phyloP scores from a whole-genome alignment of 2,329 filamentous ascomycete genomes.

The Phialophora chinensis region DNA sequence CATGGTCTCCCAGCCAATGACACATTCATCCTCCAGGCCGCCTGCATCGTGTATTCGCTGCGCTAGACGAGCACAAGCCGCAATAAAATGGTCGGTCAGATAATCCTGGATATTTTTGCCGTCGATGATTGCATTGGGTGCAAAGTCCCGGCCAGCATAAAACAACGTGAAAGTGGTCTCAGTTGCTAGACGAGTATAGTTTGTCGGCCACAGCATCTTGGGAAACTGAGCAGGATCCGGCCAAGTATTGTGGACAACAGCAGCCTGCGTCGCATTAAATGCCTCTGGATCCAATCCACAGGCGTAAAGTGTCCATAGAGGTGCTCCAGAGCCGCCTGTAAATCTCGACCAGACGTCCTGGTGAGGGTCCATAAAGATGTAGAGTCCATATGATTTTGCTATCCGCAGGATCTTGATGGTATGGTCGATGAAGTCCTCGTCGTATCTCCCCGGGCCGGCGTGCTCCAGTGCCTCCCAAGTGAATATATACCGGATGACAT shows the following conservation, averaged over 20 bases:
- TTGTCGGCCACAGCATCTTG: constrained; percentile 99
- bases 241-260: constrained; percentile 93
- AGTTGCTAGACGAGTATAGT: constrained; percentile 85
- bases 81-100: constrained; percentile 83
- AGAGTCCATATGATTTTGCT: constrained; percentile 90
- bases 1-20: constrained; percentile 94
- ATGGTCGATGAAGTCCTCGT: constrained; percentile 90
- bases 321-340: constrained; percentile 90
- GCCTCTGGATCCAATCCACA: constrained; percentile 85
- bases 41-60: constrained; percentile 86
- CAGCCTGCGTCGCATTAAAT: constrained; percentile 86
- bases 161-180: constrained; percentile 95
- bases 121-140: constrained; percentile 93
- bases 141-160: constrained; percentile 88
- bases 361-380: constrained; percentile 97
- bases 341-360: constrained; percentile 99
- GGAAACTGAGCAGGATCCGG: constrained; percentile 83
- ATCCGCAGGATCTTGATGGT: constrained; percentile 84
- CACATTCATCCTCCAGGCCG: constrained; percentile 81
- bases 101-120: constrained; percentile 97
- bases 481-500: constrained; percentile 94
- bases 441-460: constrained; percentile 85
- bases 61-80: constrained; percentile 80
- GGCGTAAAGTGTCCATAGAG: constrained; percentile 97
- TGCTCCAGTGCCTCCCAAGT: constrained; percentile 99